Conservation (phyloP, 116 monocot species). For the Dioscorea cayenensis region DNA sequence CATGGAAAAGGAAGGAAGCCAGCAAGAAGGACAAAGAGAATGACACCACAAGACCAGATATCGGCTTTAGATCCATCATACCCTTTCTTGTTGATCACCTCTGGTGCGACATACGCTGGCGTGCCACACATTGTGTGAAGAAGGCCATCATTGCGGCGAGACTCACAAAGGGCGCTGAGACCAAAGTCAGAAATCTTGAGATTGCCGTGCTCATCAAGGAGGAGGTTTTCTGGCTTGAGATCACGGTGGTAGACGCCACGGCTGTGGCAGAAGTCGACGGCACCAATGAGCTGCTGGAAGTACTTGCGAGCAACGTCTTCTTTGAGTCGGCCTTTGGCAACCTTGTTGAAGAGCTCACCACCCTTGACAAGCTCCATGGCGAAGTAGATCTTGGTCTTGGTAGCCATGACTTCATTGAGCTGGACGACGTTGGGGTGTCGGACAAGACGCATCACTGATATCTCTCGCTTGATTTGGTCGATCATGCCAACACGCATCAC, state of each 20-base stretch:
- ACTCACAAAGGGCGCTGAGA: conserved; percentile 31
- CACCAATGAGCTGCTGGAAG: conserved; percentile 43
- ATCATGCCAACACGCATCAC: conserved; percentile 22
- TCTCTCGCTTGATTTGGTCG: conserved; percentile 41
- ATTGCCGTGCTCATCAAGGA: conserved; percentile 31
- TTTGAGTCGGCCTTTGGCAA: conserved; percentile 21
- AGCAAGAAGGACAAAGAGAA: conserved; percentile 36
- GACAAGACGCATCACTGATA: conserved; percentile 28
- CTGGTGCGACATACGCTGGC: conserved; percentile 45
- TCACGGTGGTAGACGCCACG: conserved; percentile 57
- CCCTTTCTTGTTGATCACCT: conserved; percentile 33
- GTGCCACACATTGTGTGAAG: conserved; percentile 46
- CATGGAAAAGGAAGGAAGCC: conserved; percentile 39
- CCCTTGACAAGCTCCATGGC: conserved; percentile 38
- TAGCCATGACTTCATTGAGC: conserved; percentile 44
- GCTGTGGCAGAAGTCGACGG: conserved; percentile 47
- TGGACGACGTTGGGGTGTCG: conserved; percentile 33
- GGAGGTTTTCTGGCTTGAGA: conserved; percentile 54
- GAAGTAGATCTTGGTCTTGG: conserved; percentile 37
- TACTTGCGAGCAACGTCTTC: conserved; percentile 35
- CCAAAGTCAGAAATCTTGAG: conserved; percentile 56
- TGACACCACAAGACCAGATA: conserved; percentile 45
- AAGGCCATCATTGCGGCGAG: conserved; percentile 21
- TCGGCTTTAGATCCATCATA: conserved; percentile 45
- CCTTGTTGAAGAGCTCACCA: conserved; percentile 28